These are phyloP conservation scores for Periconia macrospinosa DNA, from an alignment of 2,329 filamentous ascomycete species.

Conservation along the genomic window DNA sequence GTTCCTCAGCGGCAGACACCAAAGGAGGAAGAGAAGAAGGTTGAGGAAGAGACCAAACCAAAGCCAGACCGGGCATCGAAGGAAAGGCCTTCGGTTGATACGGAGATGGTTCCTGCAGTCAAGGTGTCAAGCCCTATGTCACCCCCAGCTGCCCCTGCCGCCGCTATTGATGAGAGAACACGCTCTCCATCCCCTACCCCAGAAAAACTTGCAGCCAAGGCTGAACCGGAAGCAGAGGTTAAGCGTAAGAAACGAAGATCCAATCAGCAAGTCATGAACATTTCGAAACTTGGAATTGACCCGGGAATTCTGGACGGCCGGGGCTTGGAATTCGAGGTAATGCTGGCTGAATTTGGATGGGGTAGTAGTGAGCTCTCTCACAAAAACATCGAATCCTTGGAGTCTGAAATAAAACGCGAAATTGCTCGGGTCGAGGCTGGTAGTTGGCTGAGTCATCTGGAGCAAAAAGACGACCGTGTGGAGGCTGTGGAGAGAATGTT, in stretches of 20 bases:
- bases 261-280: constrained; percentile 77
- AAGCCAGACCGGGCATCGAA: constrained; percentile 31
- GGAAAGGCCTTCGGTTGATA: constrained; percentile 32
- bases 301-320: constrained; percentile 73
- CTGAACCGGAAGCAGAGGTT: constrained; percentile 46
- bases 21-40: constrained; percentile 34
- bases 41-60: constrained; percentile 20
- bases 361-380: constrained; percentile 74
- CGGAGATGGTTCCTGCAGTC: constrained; percentile 36
- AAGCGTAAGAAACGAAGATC: constrained; percentile 64
- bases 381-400: constrained; percentile 77
- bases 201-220: constrained; percentile 24
- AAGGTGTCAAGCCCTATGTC: constrained; percentile 38
- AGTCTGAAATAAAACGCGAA: constrained; percentile 81
- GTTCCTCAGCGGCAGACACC: constrained; percentile 60
- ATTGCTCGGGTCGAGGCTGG: constrained; percentile 89
- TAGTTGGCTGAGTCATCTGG: constrained; percentile 80
- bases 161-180: constrained; percentile 25
- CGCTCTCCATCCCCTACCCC: constrained; percentile 43
- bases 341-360: constrained; percentile 88
- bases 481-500: constrained; percentile 83
- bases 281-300: constrained; percentile 77
- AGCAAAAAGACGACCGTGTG: constrained; percentile 88
- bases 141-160: constrained; percentile 16
- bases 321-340: constrained; percentile 77